Evolutionary conservation across 768 basidiomycete species (phyloP).

Genomic region (Lactifluus pinguis): DNA sequence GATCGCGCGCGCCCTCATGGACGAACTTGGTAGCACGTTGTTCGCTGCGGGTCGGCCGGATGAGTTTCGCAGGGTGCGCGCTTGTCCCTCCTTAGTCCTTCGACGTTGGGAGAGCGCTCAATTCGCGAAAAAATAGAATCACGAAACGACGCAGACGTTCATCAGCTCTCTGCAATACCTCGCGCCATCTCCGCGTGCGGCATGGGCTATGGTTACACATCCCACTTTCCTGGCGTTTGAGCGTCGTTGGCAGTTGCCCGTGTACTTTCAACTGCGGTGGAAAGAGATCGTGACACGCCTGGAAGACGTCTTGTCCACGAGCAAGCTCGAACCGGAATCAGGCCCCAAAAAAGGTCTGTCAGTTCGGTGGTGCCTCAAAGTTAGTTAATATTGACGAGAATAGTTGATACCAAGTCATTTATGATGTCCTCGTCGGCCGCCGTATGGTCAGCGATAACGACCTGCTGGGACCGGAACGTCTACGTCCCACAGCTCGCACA

Average conservation of each 20-base stretch:
- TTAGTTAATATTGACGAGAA: not conserved
- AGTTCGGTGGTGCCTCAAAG: not conserved
- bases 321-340: constrained; percentile 34
- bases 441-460: constrained; percentile 61
- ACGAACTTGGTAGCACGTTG: constrained; percentile 71
- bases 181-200: constrained; percentile 63
- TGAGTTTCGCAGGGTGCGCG: constrained; percentile 75
- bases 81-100: not conserved
- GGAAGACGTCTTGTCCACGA: constrained; percentile 52
- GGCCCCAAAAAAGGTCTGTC: constrained; percentile 31
- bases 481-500: constrained; percentile 75
- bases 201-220: constrained; percentile 65
- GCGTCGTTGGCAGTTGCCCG: constrained; percentile 88
- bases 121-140: constrained; percentile 44
- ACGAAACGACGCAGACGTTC: constrained; percentile 77
- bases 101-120: not conserved
- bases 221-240: constrained; percentile 65
- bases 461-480: constrained; percentile 83
- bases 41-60: constrained; percentile 91
- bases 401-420: constrained; percentile 31
- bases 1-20: constrained; percentile 68
- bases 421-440: constrained; percentile 56
- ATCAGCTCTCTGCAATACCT: constrained; percentile 73
- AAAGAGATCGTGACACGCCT: constrained; percentile 79
- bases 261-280: constrained; percentile 96